These are phyloP conservation scores for Coffea eugenioides DNA, from an alignment of 257 asterid species.

Conservation along the genomic window DNA sequence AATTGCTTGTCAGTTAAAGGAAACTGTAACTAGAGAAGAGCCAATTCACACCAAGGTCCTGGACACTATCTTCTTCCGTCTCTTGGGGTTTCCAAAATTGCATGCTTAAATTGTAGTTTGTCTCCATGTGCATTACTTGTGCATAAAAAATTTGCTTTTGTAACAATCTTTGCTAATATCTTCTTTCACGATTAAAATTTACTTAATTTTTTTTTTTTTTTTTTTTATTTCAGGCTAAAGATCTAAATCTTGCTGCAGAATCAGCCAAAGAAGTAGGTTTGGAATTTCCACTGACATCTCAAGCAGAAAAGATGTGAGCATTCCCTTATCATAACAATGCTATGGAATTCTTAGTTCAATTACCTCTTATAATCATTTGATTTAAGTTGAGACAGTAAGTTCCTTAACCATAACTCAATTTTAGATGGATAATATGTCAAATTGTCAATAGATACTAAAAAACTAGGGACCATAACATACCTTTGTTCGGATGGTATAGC, in stretches of 20 bases:
- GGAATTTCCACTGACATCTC: conserved; percentile 53
- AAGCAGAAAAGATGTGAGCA: conserved; percentile 71
- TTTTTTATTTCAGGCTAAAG: conserved; percentile 68
- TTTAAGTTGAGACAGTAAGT: background rate
- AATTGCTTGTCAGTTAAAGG: background rate
- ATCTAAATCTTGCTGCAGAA: conserved; percentile 64
- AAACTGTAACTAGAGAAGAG: background rate
- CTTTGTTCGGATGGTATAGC: background rate
- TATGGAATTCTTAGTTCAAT: background rate
- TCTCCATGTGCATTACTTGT: background rate
- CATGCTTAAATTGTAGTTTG: background rate
- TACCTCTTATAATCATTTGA: background rate
- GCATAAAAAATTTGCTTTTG: background rate
- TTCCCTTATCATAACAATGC: background rate
- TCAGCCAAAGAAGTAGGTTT: conserved; percentile 66
- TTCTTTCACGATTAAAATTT: background rate
- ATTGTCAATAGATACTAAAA: background rate
- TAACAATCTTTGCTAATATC: background rate
- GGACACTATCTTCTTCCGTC: background rate
- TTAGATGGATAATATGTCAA: background rate
- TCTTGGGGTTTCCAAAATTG: background rate
- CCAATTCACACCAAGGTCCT: background rate
- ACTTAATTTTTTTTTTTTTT: background rate
- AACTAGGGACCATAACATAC: background rate
- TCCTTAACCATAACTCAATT: background rate